Percentiles rank a stretch among this genome's conserved stretches.
Evolutionary conservation across 768 basidiomycete genomes (phyloP).

Genomic region (Mrakia hoshinonis): DNA sequence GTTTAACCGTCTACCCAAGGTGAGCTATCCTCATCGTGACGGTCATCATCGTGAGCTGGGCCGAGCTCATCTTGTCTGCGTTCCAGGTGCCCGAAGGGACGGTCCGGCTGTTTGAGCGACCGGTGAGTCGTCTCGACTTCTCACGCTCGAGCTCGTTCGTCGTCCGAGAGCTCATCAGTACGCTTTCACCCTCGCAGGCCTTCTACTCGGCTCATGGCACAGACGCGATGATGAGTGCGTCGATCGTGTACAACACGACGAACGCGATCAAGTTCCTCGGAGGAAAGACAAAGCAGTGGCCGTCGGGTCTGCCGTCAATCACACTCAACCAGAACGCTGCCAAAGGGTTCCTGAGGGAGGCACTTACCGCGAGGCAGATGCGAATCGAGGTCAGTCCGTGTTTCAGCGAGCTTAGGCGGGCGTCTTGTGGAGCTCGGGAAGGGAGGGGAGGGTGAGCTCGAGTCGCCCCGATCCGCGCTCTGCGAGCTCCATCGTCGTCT

Average conservation of each 20-base stretch:
- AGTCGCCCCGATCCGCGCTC: neutral
- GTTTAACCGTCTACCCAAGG: conserved; percentile 41
- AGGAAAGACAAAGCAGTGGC: conserved; percentile 31
- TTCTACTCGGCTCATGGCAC: conserved; percentile 83
- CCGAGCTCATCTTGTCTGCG: neutral
- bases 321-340: conserved; percentile 67
- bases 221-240: conserved; percentile 79
- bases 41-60: too few species aligned
- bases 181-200: conserved; percentile 40
- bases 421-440: too few species aligned
- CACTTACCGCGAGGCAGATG: conserved; percentile 79
- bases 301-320: conserved; percentile 60
- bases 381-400: conserved; percentile 77
- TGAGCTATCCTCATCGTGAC: conserved; percentile 29
- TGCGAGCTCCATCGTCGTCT: too few species aligned
- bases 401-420: too few species aligned
- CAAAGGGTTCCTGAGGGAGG: conserved; percentile 73
- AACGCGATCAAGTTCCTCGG: conserved; percentile 90
- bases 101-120: conserved; percentile 75
- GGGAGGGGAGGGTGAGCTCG: conserved; percentile 46
- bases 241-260: conserved; percentile 54
- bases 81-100: conserved; percentile 51
- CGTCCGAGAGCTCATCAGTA: neutral
- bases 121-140: conserved; percentile 34
- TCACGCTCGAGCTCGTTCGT: neutral